Base-by-base conservation (phyloP, 1,139 yeast genomes). In the Geotrichum candidum region DNA sequence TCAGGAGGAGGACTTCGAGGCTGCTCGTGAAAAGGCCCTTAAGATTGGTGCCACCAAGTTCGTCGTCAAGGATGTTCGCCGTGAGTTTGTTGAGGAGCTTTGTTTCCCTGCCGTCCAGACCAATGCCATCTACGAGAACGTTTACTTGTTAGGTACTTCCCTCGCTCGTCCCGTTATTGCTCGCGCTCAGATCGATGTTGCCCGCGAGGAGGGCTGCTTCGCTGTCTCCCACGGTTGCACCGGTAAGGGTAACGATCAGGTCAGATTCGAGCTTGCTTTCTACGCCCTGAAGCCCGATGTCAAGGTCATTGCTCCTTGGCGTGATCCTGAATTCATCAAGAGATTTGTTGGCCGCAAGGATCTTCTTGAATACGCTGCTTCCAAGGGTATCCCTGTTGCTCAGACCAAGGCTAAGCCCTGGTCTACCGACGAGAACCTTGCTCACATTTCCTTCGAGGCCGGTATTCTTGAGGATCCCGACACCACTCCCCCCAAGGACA, bases 171-270 rank as follows among this genome's bases (percentile, higher is more conserved):
- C 99, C 57, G 97, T 94, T 64, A 94, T 94, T 77, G 97, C 99
- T 63, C 87, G 92, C 80, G 99, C 99, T 58, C 99, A 94, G 80
- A 94, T 94, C 74, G 84, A 88, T 73, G 97, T 90, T 68, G 99
- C 99, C 66, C 96, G 91, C 80, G 85, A 89, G 73, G 94, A 95
- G 77, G 97, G 97, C 64, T 94, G 99, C 83, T 91, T 92, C 72
- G 98, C 98, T 61, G 99, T 94, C 62, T 86, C 97, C 59, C 99
- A 94, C 77, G 99, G 99, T 66, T 94, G 99, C 81, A 94, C 99
- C 69, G 99, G 99, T 81, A 94, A 94, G 82, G 99, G 99, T 80
- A 94, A 94, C 76, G 99, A 94, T 78, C 99, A 94, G 81, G 98
- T 94, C 68, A 88, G 99, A 80, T 94, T 94, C 76, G 99, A 94